These are phyloP conservation scores for Limnanthes douglasii DNA, from an alignment of 345 rosid species.

Conservation along the genomic window DNA sequence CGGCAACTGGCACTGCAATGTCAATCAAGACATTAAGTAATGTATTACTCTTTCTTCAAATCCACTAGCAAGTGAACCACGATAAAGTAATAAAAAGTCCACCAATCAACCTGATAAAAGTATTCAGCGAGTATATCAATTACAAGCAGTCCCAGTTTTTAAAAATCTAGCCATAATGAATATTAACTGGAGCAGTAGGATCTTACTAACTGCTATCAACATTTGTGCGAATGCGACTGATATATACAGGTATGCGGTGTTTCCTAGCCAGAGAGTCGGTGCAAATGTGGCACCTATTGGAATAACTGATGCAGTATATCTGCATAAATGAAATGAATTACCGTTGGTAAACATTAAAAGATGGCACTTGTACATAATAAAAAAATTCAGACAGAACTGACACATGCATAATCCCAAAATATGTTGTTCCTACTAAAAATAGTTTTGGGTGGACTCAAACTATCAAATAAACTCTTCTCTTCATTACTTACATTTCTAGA, in stretches of 20 bases:
- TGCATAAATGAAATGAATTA: conserved; percentile 19
- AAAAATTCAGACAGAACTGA: no score
- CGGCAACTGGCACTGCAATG: conserved; percentile 96
- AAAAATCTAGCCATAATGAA: not conserved
- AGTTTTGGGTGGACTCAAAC: no score
- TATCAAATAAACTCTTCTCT: no score
- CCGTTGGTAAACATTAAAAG: no score
- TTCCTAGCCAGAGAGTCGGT: conserved; percentile 97
- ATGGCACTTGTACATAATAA: no score
- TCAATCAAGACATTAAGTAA: conserved; percentile 14
- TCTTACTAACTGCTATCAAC: conserved; percentile 93
- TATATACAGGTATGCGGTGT: conserved; percentile 91
- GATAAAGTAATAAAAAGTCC: not conserved
- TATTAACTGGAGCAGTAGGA: not conserved
- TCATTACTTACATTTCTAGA: conserved; percentile 58
- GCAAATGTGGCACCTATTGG: conserved; percentile 98
- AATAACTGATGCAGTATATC: conserved; percentile 69
- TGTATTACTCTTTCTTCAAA: not conserved
- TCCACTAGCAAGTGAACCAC: not conserved
- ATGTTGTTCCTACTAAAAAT: no score
- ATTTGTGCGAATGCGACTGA: conserved; percentile 97
- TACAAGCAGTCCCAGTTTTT: not conserved
- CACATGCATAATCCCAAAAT: no score
- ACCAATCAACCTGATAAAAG: conserved; percentile 4
- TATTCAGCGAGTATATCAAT: not conserved